These are phyloP conservation scores for Globisporangium spiculum DNA, from an alignment of 352 stramenopile genomes.

Conservation along the genomic window DNA sequence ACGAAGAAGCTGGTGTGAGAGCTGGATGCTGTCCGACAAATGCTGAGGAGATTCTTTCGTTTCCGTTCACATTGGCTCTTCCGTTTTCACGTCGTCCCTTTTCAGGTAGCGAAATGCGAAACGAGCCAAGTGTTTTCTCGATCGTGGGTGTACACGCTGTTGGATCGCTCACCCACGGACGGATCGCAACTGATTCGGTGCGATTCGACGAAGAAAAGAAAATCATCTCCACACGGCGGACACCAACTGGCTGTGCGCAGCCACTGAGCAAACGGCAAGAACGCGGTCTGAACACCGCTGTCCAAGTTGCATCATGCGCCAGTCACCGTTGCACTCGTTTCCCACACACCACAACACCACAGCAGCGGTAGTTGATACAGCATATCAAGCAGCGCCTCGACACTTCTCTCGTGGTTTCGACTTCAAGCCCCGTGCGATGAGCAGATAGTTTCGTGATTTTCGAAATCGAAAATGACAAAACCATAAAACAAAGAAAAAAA, in stretches of 20 bases:
- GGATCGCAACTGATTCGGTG: conserved; percentile 8
- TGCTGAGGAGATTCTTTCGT: conserved; percentile 11
- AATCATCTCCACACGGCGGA: conserved; percentile 13
- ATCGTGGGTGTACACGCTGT: conserved; percentile 3
- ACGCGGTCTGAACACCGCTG: conserved; percentile 5
- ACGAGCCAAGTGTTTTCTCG: conserved; percentile 5
- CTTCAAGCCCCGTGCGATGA: conserved; percentile 8
- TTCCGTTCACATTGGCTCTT: conserved; percentile 1
- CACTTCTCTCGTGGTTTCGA: conserved; percentile 12
- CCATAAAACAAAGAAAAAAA: conserved; percentile 3
- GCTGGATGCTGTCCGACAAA: conserved; percentile 15
- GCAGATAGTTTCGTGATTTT: conserved; percentile 6
- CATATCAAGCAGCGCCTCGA: conserved; percentile 9
- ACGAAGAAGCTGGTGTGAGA: conserved; percentile 14
- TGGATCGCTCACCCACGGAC: background rate
- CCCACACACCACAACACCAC: conserved; percentile 12
- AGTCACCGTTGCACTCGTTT: conserved; percentile 5
- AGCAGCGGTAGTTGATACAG: background rate
- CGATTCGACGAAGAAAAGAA: conserved; percentile 10
- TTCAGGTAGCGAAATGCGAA: conserved; percentile 15
- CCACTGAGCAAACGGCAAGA: conserved; percentile 2
- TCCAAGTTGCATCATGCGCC: conserved; percentile 6
- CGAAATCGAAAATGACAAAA: conserved; percentile 18
- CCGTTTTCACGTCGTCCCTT: conserved; percentile 14
- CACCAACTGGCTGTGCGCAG: conserved; percentile 6